These are phyloP conservation scores for Eutrema salsugineum DNA, from an alignment of 441 rosid genomes.

Conservation along the genomic window DNA sequence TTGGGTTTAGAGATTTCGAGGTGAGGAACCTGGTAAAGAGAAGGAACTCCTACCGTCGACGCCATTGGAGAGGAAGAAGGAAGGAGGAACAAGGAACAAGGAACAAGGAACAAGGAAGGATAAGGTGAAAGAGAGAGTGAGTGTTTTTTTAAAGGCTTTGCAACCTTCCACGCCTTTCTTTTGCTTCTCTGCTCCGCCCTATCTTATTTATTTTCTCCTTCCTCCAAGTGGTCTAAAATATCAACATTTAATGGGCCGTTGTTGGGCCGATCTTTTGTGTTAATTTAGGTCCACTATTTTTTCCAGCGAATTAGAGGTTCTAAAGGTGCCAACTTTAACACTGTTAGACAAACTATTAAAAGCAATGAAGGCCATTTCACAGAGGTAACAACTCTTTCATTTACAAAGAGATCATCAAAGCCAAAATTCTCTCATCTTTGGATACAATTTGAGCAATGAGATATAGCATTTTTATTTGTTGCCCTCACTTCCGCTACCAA, in stretches of 20 bases:
- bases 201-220: conserved; percentile 11
- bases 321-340: too few relatives aligned
- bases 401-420: too few relatives aligned
- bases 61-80: conserved; percentile 41
- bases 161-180: conserved; percentile 24
- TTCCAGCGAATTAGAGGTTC: too few relatives aligned
- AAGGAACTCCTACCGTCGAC: conserved; percentile 51
- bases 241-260: neutral
- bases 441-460: too few relatives aligned
- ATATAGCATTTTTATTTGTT: too few relatives aligned
- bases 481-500: too few relatives aligned
- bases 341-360: too few relatives aligned
- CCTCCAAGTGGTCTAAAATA: conserved; percentile 9
- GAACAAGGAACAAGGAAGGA: conserved; percentile 5
- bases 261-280: neutral
- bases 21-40: conserved; percentile 49
- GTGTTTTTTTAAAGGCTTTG: conserved; percentile 24
- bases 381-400: too few relatives aligned
- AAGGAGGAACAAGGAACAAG: too few relatives aligned
- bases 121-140: conserved; percentile 11
- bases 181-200: conserved; percentile 30
- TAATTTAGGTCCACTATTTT: too few relatives aligned
- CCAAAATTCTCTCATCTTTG: too few relatives aligned
- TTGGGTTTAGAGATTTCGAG: conserved; percentile 40
- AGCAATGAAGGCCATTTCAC: too few relatives aligned